Evolutionary conservation across 1,284 basidiomycete genomes (phyloP), one percentile per base, ranked within the genome.

Genomic region (Pisolithus thermaeus): DNA sequence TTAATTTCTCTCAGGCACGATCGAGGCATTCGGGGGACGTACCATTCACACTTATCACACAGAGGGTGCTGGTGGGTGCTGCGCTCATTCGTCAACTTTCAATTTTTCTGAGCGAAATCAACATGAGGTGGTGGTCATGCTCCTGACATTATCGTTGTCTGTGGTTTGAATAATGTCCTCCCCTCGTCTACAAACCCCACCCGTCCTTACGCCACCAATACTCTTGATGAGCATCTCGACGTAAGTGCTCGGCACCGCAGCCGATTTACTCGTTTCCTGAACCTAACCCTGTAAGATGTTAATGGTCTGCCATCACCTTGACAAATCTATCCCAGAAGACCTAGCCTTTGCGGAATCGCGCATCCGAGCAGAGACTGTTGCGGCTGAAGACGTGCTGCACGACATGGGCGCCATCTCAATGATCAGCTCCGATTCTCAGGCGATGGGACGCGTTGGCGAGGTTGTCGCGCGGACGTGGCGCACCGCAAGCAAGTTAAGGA

Each of bases 41-140:
- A 96, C 94, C 0, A 98, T 99, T 54, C 96, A 99, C 66, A 97
- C 95, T n/a, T 97, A 97, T 66, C 94, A 97, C 63, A 93, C 84
- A 0, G 94, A 97, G 73, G 94, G 94, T 41, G 93, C 93, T 46
- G 92, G 91, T 83, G 53, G 49, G 76, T 62, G n/a, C n/a, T 39
- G 47, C 46, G 28, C 20, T 37, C 14, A 11, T 27, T 9, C 28
- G 18, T 40, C 32, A 36, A 12, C 38, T 7, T 12, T 32, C 8
- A 41, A 28, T 49, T 40, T 53, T 40, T 53, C 47, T 48, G 11
- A 7, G 61, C 4, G n/a, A n/a, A 8, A 22, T 11, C 23, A 23
- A 30, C 22, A 51, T n/a, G 46, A 88, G 86, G 89, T 51, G 96
- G 96, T 23, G 96, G 97, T 3, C 96, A 98, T 66, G 96, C 96